Base-by-base conservation (phyloP, 495 filamentous ascomycete species). In the Penicillium samsonianum region DNA sequence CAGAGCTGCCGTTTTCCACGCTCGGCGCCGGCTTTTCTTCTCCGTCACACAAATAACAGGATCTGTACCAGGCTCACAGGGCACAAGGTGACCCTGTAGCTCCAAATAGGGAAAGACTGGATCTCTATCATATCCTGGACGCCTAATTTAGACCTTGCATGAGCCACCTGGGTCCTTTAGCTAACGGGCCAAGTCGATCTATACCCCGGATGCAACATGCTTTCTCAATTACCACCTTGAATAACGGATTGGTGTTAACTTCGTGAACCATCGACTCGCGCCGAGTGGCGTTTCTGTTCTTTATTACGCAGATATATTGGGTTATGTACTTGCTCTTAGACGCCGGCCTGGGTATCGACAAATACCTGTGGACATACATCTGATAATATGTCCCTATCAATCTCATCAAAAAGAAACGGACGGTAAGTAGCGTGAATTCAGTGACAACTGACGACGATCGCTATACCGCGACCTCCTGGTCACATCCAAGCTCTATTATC, bases 1-100 rank as follows among this genome's bases (percentile, higher is more conserved):
- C 50, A 56, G 54, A 50, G 41, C 50, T 64, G 53, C 61, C 61
- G 48, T 59, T 66, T 38, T 52, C 51, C 55, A 63, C 41, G 57
- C 60, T 65, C 48, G 56, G 56, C 47, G 59, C 57, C 59, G 64
- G 50, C 60, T 54, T 41, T 55, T 43, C 28, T 37, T 20, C 26
- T 46, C 38, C 16, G 51, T 62, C 25, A 31, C 61, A 62, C 60
- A 45, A 48, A 54, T 54, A 5, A 33, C 25, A 47, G 58, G 53
- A 58, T 53, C 43, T 37, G 22, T 53, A 53, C 31, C n/a, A 42
- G 26, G 19, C 33, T 10, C 5, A 52, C 12, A 53, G 8, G 49
- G 26, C 37, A 50, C 38, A 60, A 57, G 50, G 59, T 59, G 48
- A 57, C 61, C 57, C 48, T 60, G 47, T 41, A 58, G 52, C 25